Evolutionary conservation across 169 alveolate species (phyloP).

Genomic region (Ophryocystis elektroscirrha): DNA sequence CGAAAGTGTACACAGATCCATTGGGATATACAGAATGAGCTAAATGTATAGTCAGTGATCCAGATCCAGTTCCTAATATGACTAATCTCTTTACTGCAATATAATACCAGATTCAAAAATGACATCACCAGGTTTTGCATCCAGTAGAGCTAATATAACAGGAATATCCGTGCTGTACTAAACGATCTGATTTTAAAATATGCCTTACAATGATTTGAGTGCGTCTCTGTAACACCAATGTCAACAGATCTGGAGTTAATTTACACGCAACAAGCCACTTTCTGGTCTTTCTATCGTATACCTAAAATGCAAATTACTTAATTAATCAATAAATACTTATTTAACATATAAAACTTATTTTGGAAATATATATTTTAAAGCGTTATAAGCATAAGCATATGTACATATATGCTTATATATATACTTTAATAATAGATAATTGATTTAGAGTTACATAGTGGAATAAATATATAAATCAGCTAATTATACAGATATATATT

Average conservation of each 20-base stretch:
- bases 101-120: slow-evolving; percentile 52
- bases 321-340: background rate
- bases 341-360: too few relatives aligned
- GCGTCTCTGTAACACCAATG: slow-evolving; percentile 26
- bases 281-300: slow-evolving; percentile 15
- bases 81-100: too few relatives aligned
- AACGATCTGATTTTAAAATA: too few relatives aligned
- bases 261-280: slow-evolving; percentile 31
- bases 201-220: slow-evolving; percentile 54
- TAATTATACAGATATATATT: too few relatives aligned
- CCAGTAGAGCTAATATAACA: slow-evolving; percentile 34
- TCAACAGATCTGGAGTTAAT: slow-evolving; percentile 28
- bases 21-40: slow-evolving; percentile 32
- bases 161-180: slow-evolving; percentile 51
- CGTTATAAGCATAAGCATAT: background rate
- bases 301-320: slow-evolving; percentile 8
- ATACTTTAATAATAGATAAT: background rate
- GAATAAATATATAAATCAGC: background rate
- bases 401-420: background rate
- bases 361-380: too few relatives aligned
- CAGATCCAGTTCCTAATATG: slow-evolving; percentile 60
- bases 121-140: slow-evolving; percentile 36
- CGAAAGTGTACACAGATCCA: slow-evolving; percentile 46
- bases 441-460: background rate
- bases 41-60: slow-evolving; percentile 35